These are phyloP conservation scores for Eucalyptus cladocalyx DNA, from an alignment of 345 rosid species.

Conservation along the genomic window DNA sequence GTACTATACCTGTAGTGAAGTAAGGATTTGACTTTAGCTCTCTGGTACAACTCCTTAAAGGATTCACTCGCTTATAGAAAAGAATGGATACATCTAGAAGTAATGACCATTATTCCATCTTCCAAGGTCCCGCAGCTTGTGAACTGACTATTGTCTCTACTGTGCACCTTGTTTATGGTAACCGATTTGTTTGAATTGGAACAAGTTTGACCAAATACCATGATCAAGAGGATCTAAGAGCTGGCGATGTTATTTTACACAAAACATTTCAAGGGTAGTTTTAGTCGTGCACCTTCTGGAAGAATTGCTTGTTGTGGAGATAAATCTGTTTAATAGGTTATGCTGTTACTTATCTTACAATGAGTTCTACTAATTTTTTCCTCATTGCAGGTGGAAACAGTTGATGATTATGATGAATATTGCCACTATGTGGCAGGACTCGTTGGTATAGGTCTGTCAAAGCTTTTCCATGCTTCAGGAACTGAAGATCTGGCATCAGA, in stretches of 20 bases:
- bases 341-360: not conserved
- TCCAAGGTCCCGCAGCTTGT: not conserved
- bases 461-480: conserved; percentile 83
- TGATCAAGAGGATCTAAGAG: not conserved
- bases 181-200: not conserved
- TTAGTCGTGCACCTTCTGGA: not conserved
- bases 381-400: conserved; percentile 67
- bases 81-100: not conserved
- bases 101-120: not conserved
- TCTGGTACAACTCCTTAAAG: not conserved
- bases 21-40: not conserved
- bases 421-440: conserved; percentile 99
- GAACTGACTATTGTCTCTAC: not conserved
- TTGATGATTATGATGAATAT: conserved; percentile 90
- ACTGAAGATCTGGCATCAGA: conserved; percentile 68
- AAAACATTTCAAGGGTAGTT: not conserved
- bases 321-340: not conserved
- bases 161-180: not conserved
- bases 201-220: not conserved
- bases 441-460: conserved; percentile 93
- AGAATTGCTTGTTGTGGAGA: not conserved
- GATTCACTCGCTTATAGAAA: not conserved
- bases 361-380: not conserved
- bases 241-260: not conserved
- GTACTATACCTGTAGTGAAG: not conserved